phyloP scores from a whole-genome alignment of 208 protist genomes.

The Leishmania gerbilli region DNA sequence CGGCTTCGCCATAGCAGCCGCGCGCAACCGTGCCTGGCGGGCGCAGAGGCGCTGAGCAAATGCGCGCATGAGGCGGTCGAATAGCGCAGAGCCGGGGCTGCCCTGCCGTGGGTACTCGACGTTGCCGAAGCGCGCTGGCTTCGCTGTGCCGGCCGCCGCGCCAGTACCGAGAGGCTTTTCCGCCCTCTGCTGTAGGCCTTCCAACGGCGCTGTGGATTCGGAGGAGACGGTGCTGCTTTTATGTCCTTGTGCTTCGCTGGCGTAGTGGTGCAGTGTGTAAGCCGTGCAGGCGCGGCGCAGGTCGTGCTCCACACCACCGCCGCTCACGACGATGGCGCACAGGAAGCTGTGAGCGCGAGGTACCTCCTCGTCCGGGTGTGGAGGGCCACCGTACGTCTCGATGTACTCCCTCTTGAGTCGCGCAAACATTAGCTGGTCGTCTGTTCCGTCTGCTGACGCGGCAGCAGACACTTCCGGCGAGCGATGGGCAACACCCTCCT shows the following conservation, averaged over 20 bases:
- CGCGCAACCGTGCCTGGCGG: conserved; percentile 37
- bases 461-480: conserved; percentile 16
- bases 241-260: conserved; percentile 29
- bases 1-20: conserved; percentile 10
- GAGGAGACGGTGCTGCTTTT: neutral
- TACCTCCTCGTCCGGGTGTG: conserved; percentile 23
- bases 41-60: conserved; percentile 43
- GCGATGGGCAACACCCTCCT: conserved; percentile 56
- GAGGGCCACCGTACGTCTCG: conserved; percentile 13
- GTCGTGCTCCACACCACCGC: conserved; percentile 90
- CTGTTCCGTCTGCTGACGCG: conserved; percentile 17
- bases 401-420: conserved; percentile 26
- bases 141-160: neutral
- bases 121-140: conserved; percentile 60
- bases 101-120: conserved; percentile 45
- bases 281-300: conserved; percentile 71
- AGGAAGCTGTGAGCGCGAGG: conserved; percentile 43
- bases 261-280: conserved; percentile 51
- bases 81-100: conserved; percentile 30
- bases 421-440: conserved; percentile 30
- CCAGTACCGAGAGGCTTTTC: neutral
- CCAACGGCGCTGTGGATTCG: neutral
- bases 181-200: neutral
- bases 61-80: conserved; percentile 58
- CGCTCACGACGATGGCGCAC: conserved; percentile 73